phyloP scores from a whole-genome alignment of 305 asterid genomes.

The Striga hermonthica region DNA sequence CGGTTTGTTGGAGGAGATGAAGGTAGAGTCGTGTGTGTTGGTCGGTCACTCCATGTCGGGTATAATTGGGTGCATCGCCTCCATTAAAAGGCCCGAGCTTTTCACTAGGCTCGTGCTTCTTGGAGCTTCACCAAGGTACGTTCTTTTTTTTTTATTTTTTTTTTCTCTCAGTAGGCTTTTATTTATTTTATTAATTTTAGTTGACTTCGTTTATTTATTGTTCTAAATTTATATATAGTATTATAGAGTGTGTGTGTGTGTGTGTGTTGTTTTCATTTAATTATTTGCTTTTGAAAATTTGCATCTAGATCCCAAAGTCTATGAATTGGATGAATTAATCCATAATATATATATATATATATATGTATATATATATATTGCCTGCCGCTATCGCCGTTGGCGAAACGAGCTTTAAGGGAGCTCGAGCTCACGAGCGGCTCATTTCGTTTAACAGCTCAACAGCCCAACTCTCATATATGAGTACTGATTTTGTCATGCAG shows the following conservation, averaged over 20 bases:
- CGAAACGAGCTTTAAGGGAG: too few relatives aligned
- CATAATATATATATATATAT: too few relatives aligned
- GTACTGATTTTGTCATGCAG: too few relatives aligned
- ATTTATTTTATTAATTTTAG: neutral
- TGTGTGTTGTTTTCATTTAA: neutral
- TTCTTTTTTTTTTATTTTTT: neutral
- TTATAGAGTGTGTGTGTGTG: too few relatives aligned
- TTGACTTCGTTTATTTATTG: neutral
- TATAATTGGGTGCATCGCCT: constrained; percentile 77
- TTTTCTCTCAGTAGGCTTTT: neutral
- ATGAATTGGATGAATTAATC: too few relatives aligned
- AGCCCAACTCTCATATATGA: too few relatives aligned
- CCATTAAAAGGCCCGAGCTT: constrained; percentile 60
- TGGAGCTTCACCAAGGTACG: constrained; percentile 66
- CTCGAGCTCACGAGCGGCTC: too few relatives aligned
- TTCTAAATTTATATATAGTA: too few relatives aligned
- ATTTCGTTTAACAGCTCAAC: too few relatives aligned
- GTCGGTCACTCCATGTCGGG: constrained; percentile 91
- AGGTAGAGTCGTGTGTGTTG: constrained; percentile 46
- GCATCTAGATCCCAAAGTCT: too few relatives aligned
- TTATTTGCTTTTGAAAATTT: neutral
- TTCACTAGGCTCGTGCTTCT: constrained; percentile 54
- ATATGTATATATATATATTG: too few relatives aligned
- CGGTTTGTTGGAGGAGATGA: constrained; percentile 58
- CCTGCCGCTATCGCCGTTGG: too few relatives aligned